Conservation (phyloP, 73 alveolate species). For the Loxodes magnus region DNA sequence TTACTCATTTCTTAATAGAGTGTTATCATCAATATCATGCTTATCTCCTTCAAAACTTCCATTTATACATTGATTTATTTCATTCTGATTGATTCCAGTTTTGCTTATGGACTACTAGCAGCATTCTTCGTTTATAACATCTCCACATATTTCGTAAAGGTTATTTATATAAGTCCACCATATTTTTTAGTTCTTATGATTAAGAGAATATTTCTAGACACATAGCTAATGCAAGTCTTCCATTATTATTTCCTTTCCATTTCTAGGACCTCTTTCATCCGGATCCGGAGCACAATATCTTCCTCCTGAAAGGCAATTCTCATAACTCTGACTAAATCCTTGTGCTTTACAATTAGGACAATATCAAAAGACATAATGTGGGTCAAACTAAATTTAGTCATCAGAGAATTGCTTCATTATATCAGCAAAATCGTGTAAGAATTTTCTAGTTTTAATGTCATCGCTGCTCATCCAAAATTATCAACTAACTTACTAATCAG, state of each 20-base stretch:
- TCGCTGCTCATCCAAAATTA: constrained; percentile 7
- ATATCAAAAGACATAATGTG: constrained; percentile 12
- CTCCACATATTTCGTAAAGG: constrained; percentile 13
- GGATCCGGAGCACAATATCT: constrained; percentile 38
- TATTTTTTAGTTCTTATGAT: neutral
- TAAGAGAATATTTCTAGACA: constrained; percentile 15
- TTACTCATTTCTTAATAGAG: constrained; percentile 8
- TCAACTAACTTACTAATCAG: constrained; percentile 10
- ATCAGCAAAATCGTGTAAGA: constrained; percentile 8
- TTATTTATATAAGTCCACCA: constrained; percentile 30
- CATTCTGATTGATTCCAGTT: constrained; percentile 1
- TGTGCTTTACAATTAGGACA: constrained; percentile 8
- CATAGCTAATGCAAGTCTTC: constrained; percentile 68
- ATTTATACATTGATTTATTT: constrained; percentile 7
- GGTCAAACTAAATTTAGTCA: constrained; percentile 5
- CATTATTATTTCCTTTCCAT: constrained; percentile 40
- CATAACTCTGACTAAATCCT: neutral
- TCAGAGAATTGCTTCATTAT: neutral
- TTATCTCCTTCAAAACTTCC: constrained; percentile 17
- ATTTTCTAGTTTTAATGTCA: neutral
- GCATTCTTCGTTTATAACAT: constrained; percentile 7
- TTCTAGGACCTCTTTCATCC: constrained; percentile 19
- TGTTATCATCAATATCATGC: constrained; percentile 14
- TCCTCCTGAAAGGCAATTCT: constrained; percentile 30
- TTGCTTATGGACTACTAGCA: constrained; percentile 4